Evolutionary conservation across 208 protist genomes (phyloP), one percentile per base, ranked within the genome.

Genomic region (Endotrypanum monterogeii): DNA sequence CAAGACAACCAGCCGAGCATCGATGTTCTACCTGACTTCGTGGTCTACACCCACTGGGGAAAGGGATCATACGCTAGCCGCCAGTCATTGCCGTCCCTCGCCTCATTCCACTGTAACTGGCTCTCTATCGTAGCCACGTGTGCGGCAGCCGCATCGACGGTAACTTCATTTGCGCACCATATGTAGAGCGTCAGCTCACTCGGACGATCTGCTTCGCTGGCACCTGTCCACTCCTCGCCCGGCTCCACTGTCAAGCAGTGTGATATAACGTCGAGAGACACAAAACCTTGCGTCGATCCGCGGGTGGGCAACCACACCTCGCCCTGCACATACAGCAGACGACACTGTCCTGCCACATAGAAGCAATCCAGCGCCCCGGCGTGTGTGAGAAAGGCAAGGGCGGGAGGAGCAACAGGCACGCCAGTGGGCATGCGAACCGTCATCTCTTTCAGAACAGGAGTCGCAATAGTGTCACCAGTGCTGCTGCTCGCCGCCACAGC

Each of bases 181-280:
- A 84, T 41, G 20, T 86, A 46, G 71, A 89, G 76, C 39, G 62
- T 80, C 52, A 91, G 55, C 23, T 73, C 65, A 76, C 75, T 88
- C 32, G 50, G 71, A 14, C 76, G 83, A 30, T 46, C 66, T 30
- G 52, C 37, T 50, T 80, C 70, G 6, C 61, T 58, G 51, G 37
- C 30, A 3, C 56, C 63, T 20, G 58, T 55, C 71, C 77, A 74
- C 39, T 69, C 60, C 25, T 84, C 70, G 37, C 87, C 86, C 20
- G 81, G 83, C 62, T 89, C 84, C 65, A 91, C 68, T 28, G 65
- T 48, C n/a, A 93, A 63, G 78, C 89, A 91, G 32, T 83, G 74
- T 30, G 70, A 81, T 25, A 51, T 44, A 32, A 62, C 66, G 44
- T 93, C 83, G 14, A 90, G 79, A 23, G 60, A 73, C 46, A 89